These are phyloP conservation scores for Septoria petroselini DNA, from an alignment of 2,329 filamentous ascomycete genomes.

Conservation along the genomic window DNA sequence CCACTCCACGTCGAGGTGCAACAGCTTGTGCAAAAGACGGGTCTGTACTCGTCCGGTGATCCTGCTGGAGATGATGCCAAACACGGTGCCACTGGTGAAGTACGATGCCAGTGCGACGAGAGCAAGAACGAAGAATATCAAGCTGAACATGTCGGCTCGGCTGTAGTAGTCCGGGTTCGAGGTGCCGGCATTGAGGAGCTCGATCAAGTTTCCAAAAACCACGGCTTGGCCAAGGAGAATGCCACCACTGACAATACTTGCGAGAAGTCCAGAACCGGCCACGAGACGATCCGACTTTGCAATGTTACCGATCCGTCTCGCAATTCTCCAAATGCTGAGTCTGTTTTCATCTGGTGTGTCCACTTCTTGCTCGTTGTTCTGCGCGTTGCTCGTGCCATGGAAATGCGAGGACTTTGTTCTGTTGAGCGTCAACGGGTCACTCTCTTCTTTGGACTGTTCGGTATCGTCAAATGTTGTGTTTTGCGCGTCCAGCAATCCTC, in stretches of 20 bases:
- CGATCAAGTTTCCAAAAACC: slow-evolving; percentile 54
- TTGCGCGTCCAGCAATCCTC: slow-evolving; percentile 32
- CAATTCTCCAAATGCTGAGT: slow-evolving; percentile 18
- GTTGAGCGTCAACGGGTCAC: not conserved
- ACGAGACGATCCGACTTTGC: slow-evolving; percentile 40
- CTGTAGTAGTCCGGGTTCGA: slow-evolving; percentile 24
- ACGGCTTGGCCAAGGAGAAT: slow-evolving; percentile 60
- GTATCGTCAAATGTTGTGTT: slow-evolving; percentile 21
- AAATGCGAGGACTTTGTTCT: slow-evolving; percentile 11
- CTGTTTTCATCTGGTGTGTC: not conserved
- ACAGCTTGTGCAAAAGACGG: slow-evolving; percentile 50
- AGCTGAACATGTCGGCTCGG: slow-evolving; percentile 42
- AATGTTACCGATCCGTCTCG: slow-evolving; percentile 20
- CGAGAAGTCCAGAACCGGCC: slow-evolving; percentile 43
- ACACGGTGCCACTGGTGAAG: slow-evolving; percentile 45
- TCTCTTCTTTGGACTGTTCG: slow-evolving; percentile 10
- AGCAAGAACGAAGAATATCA: slow-evolving; percentile 55
- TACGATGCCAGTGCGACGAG: slow-evolving; percentile 50
- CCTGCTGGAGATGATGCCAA: slow-evolving; percentile 49
- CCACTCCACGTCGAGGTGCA: slow-evolving; percentile 56
- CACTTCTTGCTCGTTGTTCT: not conserved
- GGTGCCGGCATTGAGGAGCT: slow-evolving; percentile 47
- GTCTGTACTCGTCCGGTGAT: slow-evolving; percentile 46
- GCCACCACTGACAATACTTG: slow-evolving; percentile 47
- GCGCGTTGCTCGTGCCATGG: not conserved